These are phyloP conservation scores for Polyporus tsugae DNA, from an alignment of 1,284 basidiomycete genomes.

Conservation along the genomic window DNA sequence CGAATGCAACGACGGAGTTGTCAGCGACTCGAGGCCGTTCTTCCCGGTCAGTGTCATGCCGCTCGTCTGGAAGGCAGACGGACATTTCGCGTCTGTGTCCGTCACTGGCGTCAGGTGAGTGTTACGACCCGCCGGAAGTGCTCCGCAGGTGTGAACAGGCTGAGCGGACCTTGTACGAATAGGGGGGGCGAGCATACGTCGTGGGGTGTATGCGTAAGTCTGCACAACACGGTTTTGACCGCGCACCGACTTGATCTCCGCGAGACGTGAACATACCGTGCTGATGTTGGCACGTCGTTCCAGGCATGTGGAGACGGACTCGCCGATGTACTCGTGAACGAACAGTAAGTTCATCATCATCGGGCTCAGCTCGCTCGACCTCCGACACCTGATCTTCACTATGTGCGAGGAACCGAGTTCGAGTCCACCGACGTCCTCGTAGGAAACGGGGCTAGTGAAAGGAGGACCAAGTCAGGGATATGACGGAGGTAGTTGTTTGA, in stretches of 20 bases:
- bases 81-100: slow-evolving; percentile 3
- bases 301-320: slow-evolving; percentile 12
- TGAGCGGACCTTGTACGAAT: not conserved
- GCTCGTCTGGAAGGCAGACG: slow-evolving; percentile 10
- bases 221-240: not conserved
- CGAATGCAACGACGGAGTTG: not conserved
- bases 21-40: not conserved
- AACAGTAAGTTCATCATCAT: slow-evolving; percentile 3
- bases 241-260: not conserved
- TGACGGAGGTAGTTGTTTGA: not conserved
- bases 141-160: not conserved
- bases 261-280: not conserved
- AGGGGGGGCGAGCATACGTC: not conserved
- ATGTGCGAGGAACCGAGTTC: not conserved
- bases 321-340: slow-evolving; percentile 8
- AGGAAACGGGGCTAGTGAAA: not conserved
- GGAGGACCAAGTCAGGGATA: not conserved
- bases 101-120: slow-evolving; percentile 8
- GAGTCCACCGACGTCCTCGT: not conserved
- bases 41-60: slow-evolving; percentile 7
- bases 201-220: not conserved
- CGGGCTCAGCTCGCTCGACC: not conserved
- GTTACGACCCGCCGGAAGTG: too few relatives aligned
- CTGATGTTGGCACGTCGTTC: not conserved
- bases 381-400: not conserved